Conservation (phyloP, 176 grass and related monocot genomes). For the Oryza glaberrima region DNA sequence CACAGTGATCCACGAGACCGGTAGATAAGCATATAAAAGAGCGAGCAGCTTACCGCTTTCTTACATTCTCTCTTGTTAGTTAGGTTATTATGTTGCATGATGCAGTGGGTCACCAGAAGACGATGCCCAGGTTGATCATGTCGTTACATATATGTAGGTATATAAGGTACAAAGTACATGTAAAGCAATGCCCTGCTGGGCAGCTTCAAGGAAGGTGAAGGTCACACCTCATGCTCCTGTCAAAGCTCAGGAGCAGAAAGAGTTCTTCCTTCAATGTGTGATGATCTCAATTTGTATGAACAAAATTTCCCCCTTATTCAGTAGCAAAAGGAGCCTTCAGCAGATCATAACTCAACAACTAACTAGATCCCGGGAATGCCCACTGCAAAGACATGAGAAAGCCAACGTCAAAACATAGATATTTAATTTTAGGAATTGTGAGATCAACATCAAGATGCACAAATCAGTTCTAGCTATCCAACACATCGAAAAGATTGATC, state of each 20-base stretch:
- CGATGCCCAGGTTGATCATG: constrained; percentile 11
- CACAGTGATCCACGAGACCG: not conserved
- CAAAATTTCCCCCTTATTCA: constrained; percentile 13
- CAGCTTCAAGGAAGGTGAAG: not conserved
- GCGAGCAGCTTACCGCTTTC: not conserved
- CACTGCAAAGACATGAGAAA: constrained; percentile 5
- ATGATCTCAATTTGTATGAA: not conserved
- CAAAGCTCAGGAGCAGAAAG: constrained; percentile 12
- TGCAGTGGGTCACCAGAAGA: not conserved
- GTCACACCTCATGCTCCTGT: not conserved
- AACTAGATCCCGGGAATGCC: not conserved
- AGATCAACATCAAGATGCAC: not conserved
- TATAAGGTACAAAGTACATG: not conserved
- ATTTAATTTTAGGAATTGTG: not conserved
- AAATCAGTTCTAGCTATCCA: not conserved
- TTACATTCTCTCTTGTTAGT: not conserved
- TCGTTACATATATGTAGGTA: not conserved
- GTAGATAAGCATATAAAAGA: not conserved
- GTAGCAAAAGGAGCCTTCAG: constrained; percentile 16
- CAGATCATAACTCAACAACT: not conserved
- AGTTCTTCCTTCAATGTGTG: not conserved
- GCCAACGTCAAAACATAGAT: not conserved
- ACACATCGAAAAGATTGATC: not conserved
- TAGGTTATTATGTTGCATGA: not conserved
- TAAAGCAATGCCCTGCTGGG: not conserved